Conservation (phyloP, 2,329 filamentous ascomycete genomes). For the Graphilbum ipis-grandicollis region DNA sequence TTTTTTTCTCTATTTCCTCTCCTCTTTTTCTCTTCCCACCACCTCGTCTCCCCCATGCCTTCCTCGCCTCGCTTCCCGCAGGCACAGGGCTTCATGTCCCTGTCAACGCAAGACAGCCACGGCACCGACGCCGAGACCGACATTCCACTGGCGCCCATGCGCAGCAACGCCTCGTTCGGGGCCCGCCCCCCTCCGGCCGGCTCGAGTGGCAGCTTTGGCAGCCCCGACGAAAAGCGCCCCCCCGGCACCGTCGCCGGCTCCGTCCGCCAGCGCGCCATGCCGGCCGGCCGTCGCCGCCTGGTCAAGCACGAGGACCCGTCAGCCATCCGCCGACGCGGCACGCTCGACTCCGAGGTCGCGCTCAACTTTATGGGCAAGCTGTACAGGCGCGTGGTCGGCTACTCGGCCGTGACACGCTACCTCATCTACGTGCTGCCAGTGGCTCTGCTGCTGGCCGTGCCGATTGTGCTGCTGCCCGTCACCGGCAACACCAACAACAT, state of each 20-base stretch:
- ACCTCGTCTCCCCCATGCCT: conserved; percentile 3
- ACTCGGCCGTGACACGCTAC: conserved; percentile 48
- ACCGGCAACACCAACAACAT: conserved; percentile 19
- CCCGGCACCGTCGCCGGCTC: conserved; percentile 14
- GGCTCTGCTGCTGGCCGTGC: conserved; percentile 40
- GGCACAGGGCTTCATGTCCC: conserved; percentile 10
- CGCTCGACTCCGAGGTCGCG: conserved; percentile 28
- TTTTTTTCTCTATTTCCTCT: background rate
- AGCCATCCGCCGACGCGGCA: conserved; percentile 26
- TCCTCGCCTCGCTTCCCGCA: conserved; percentile 9
- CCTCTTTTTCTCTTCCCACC: background rate
- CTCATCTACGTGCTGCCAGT: conserved; percentile 51
- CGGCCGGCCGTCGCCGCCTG: conserved; percentile 34
- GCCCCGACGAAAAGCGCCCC: conserved; percentile 28
- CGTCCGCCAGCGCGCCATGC: conserved; percentile 16
- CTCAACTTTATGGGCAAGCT: conserved; percentile 49
- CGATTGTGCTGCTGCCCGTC: conserved; percentile 37
- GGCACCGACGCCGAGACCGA: conserved; percentile 17
- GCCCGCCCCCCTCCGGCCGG: too few species aligned
- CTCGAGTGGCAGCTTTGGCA: too few species aligned
- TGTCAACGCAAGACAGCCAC: conserved; percentile 3
- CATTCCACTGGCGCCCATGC: conserved; percentile 39
- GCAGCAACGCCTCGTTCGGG: conserved; percentile 31
- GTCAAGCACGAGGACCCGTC: conserved; percentile 13
- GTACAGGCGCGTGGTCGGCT: conserved; percentile 46